Conservation (phyloP, 176 grass and related monocot genomes). For the Calamus simplicifolius region DNA sequence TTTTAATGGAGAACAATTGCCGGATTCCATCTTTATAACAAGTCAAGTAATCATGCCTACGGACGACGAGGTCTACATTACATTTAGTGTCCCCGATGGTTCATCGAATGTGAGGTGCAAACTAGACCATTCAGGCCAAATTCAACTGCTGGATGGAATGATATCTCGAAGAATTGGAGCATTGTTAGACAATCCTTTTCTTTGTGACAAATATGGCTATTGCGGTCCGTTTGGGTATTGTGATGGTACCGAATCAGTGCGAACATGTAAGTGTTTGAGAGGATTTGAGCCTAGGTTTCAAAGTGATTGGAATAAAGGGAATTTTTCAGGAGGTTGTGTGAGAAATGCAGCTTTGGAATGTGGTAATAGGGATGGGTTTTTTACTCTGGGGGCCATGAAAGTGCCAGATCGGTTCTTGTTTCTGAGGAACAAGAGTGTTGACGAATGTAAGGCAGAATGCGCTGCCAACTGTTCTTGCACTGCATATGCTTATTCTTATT, state of each 20-base stretch:
- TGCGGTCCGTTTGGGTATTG: constrained; percentile 41
- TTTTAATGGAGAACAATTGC: not conserved
- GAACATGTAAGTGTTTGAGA: constrained; percentile 41
- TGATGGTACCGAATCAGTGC: constrained; percentile 7
- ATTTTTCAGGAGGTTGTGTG: constrained; percentile 24
- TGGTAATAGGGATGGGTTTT: constrained; percentile 4
- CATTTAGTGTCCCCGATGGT: constrained; percentile 13
- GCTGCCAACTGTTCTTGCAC: too few species aligned
- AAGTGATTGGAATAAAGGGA: constrained; percentile 1
- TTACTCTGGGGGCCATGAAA: constrained; percentile 10
- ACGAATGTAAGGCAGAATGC: too few species aligned
- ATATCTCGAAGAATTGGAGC: too few species aligned
- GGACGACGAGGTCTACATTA: not conserved
- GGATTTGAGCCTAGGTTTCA: constrained; percentile 29
- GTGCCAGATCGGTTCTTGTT: constrained; percentile 25
- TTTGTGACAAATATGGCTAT: constrained; percentile 2
- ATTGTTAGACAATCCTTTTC: too few species aligned
- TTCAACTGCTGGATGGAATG: constrained; percentile 10
- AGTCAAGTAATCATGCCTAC: too few species aligned
- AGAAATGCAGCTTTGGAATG: constrained; percentile 11
- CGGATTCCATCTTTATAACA: not conserved
- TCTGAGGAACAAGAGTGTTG: constrained; percentile 8
- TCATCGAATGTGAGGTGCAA: constrained; percentile 6
- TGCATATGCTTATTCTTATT: too few species aligned
- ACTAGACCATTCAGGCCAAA: constrained; percentile 22